Evolutionary conservation across 2,329 filamentous ascomycete species (phyloP), one percentile per base, ranked within the genome.

Genomic region (Arthrobotrys musiformis): DNA sequence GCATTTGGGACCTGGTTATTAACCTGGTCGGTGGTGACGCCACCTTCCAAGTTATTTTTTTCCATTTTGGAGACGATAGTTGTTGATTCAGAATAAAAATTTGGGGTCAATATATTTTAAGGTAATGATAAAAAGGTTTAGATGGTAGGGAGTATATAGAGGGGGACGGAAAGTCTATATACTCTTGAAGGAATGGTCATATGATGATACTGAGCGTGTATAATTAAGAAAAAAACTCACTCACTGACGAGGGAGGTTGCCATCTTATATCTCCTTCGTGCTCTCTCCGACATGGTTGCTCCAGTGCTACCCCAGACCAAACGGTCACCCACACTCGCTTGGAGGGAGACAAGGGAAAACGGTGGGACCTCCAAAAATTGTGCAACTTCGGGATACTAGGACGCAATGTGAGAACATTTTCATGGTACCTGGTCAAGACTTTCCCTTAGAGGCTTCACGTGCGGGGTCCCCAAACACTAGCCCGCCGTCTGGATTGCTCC

Each of bases 371-470:
- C 70, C 50, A 67, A 58, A n/a, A 58, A 24, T 50, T 33, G 33
- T 61, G 46, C 61, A 62, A 40, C 56, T 62, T 75, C 30, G 56
- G 72, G 64, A 66, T 50, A n/a, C 26, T 70, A 37, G 48, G 56
- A 52, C 44, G 40, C 28, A 62, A 56, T 26, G 60, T 46, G 33
- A 50, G 68, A 72, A 66, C 68, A 54, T 48, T 67, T 69, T 40
- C 56, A 61, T 24, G 42, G 60, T 60, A 52, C 69, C 69, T 37
- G 37, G 62, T 66, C 62, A 22, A 40, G 69, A 73, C 50, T 76
- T 76, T 56, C 72, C 72, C 48, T 76, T 70, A 35, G 33, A 58
- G 33, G 54, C 54, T 58, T 58, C 64, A 70, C 72, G 64, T 76
- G 64, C 64, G 64, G 60, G 64, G 64, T 9, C 64, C 64, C 64